Base-by-base conservation (phyloP, 2,329 filamentous ascomycete genomes). In the Xylariales sp. region DNA sequence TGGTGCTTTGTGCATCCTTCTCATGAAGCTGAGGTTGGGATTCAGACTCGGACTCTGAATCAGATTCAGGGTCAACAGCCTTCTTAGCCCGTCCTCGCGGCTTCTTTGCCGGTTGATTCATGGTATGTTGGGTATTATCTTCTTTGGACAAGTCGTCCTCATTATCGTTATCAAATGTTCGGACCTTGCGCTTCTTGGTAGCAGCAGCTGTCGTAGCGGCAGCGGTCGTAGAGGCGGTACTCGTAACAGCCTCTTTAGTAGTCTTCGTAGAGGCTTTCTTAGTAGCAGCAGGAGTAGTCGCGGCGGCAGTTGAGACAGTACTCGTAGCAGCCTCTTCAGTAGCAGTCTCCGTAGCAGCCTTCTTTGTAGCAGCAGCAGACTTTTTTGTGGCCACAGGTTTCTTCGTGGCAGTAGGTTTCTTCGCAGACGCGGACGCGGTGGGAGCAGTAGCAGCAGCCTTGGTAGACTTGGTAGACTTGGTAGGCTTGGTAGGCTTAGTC, bases 131-230 rank as follows among this genome's bases (percentile, higher is more conserved):
- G 65, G 59, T 48, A 34, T 68, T 56, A 10, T 71, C 65, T 36
- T 78, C 72, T 41, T 65, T 67, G 8, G 65, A 62, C 43, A 75
- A 72, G 67, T 82, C 80, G n/a, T 85, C 83, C 53, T 86, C 82
- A 16, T 86, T 83, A 49, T 89, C 87, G 55, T 89, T 86, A 14
- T 64, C 64, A 32, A 8, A 48, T 3, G 83, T 76, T 65, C 85
- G 81, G 39, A 82, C 83, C 80, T 90, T 90, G 69, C 88, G 80
- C 76, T 87, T 87, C 34, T 78, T 78, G 1, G 72, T 68, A 48
- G 28, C 28, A 9, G 48, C 6, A 9, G 48, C 16, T 12, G 49
- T 62, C 14, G 41, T 65, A 10, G 41, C 36, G 12, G 12, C 2
- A 39, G 36, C 36, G 5, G 36, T 36, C 6, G 34, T 39, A 10